Percentiles rank a stretch among this genome's conserved stretches.
Evolutionary conservation across 257 asterid species (phyloP).

Genomic region (Solanum corneliomulleri): DNA sequence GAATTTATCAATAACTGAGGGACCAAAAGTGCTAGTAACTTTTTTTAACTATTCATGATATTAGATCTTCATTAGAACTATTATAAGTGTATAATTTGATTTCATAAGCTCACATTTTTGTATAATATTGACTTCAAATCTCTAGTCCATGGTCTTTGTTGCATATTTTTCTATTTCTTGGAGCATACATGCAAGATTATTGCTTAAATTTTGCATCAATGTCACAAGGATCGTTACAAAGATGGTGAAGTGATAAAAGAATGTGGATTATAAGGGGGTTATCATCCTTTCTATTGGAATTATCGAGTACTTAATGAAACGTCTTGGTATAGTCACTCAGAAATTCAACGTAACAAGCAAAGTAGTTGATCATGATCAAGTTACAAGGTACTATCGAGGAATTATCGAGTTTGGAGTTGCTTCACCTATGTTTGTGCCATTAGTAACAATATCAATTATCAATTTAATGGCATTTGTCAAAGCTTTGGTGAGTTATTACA

Average conservation of each 20-base stretch:
- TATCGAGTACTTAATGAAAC: conserved; percentile 32
- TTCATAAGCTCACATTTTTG: not conserved
- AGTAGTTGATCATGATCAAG: conserved; percentile 33
- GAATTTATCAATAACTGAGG: not conserved
- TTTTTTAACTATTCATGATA: not conserved
- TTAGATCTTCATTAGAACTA: not conserved
- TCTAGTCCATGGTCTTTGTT: conserved; percentile 47
- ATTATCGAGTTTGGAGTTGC: conserved; percentile 44
- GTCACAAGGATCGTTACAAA: conserved; percentile 17
- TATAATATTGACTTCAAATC: conserved; percentile 14
- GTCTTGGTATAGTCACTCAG: conserved; percentile 32
- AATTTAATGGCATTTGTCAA: conserved; percentile 11
- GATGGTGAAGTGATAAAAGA: conserved; percentile 85
- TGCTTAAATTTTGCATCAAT: not conserved
- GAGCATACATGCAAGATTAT: conserved; percentile 63
- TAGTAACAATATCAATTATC: not conserved
- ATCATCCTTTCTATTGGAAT: conserved; percentile 41
- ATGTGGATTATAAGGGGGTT: conserved; percentile 60
- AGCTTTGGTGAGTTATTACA: conserved; percentile 9
- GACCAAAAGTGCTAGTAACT: not conserved
- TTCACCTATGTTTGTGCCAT: conserved; percentile 36
- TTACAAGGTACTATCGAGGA: conserved; percentile 45
- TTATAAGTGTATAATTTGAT: not conserved
- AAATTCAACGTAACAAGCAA: conserved; percentile 60
- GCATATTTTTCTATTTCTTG: conserved; percentile 40